These are phyloP conservation scores for Hypoxylon sp. DNA, from an alignment of 2,329 filamentous ascomycete genomes.

Conservation along the genomic window DNA sequence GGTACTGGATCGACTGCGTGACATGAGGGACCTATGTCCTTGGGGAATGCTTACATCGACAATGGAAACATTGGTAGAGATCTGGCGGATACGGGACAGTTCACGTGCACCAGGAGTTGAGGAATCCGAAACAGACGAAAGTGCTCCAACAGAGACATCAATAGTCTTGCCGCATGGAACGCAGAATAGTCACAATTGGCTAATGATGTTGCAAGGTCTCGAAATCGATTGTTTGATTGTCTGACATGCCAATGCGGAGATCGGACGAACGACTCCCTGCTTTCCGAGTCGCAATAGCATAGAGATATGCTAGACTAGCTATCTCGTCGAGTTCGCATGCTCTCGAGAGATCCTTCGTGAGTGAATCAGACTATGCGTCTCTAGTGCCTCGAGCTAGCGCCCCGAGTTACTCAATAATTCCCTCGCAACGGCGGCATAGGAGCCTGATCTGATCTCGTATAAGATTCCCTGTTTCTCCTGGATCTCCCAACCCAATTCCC, in stretches of 20 bases:
- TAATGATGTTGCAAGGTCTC: constrained; percentile 61
- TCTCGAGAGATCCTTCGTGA: background rate
- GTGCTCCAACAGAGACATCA: constrained; percentile 26
- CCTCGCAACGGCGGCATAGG: constrained; percentile 45
- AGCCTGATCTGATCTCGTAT: constrained; percentile 54
- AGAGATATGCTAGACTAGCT: background rate
- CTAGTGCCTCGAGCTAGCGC: constrained; percentile 1
- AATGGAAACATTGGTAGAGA: constrained; percentile 64
- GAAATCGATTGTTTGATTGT: constrained; percentile 65
- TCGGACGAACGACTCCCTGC: background rate
- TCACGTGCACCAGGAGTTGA: constrained; percentile 37
- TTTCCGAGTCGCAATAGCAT: background rate
- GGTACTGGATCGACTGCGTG: constrained; percentile 65
- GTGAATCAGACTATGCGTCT: background rate
- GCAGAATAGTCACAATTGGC: constrained; percentile 54
- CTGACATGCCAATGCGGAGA: no score
- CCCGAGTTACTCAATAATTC: constrained; percentile 10
- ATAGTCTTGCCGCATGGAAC: background rate
- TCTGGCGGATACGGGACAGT: constrained; percentile 62
- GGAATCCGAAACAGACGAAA: constrained; percentile 45
- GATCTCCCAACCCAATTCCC: constrained; percentile 59
- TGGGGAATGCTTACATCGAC: constrained; percentile 68
- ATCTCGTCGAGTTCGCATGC: background rate
- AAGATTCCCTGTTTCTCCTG: constrained; percentile 53
- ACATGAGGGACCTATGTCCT: constrained; percentile 62